phyloP scores from a whole-genome alignment of 805 yeast species.

The Saturnispora silvae region DNA sequence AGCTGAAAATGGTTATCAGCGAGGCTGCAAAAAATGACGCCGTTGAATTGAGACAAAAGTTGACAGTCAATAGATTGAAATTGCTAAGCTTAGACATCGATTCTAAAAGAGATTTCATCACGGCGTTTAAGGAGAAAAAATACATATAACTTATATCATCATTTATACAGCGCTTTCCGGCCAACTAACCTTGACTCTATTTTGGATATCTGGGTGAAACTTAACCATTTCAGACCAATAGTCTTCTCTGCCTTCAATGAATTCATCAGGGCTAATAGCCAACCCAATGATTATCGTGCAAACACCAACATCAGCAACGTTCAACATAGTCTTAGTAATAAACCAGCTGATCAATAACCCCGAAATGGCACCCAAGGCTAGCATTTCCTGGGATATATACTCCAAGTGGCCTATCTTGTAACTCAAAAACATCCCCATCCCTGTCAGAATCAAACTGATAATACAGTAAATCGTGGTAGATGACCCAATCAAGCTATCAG shows the following conservation, averaged over 20 bases:
- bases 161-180: slow-evolving; percentile 12
- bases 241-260: slow-evolving; percentile 50
- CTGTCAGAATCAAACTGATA: slow-evolving; percentile 41
- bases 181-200: slow-evolving; percentile 22
- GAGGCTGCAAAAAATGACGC: background rate
- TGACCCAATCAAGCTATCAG: slow-evolving; percentile 72
- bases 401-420: slow-evolving; percentile 2
- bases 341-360: slow-evolving; percentile 61
- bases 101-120: slow-evolving; percentile 35
- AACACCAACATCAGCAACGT: slow-evolving; percentile 70
- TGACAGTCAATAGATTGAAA: slow-evolving; percentile 39
- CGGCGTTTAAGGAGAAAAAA: slow-evolving; percentile 8
- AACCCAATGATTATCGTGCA: slow-evolving; percentile 77
- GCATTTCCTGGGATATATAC: slow-evolving; percentile 20
- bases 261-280: slow-evolving; percentile 77
- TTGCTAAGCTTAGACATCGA: slow-evolving; percentile 37
- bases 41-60: slow-evolving; percentile 16
- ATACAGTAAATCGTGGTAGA: slow-evolving; percentile 69
- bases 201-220: slow-evolving; percentile 25
- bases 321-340: slow-evolving; percentile 59
- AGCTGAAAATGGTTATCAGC: slow-evolving; percentile 18
- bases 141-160: background rate
- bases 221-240: slow-evolving; percentile 22
- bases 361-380: slow-evolving; percentile 19
- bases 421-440: slow-evolving; percentile 19